Evolutionary conservation across 2,329 filamentous ascomycete genomes (phyloP).

Genomic region (Zymoseptoria tritici): DNA sequence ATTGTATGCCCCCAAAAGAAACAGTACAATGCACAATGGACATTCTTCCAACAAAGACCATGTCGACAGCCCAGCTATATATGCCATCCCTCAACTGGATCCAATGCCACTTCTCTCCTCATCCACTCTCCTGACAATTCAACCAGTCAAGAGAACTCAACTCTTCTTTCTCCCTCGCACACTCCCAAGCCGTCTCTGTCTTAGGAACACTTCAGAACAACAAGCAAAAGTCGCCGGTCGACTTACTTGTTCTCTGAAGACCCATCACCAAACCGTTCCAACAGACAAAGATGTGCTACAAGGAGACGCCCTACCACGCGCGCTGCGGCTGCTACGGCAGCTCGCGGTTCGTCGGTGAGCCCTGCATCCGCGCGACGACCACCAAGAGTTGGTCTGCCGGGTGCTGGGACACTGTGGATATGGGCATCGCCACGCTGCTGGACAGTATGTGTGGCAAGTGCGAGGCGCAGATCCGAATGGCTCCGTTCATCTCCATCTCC

Average conservation of each 20-base stretch:
- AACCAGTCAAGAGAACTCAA: neutral
- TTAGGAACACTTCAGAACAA: neutral
- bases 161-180: neutral
- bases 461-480: neutral
- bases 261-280: neutral
- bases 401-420: neutral
- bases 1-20: neutral
- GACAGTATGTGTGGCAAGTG: neutral
- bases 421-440: neutral
- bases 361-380: neutral
- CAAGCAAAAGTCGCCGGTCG: neutral
- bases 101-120: neutral
- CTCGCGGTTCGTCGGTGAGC: slow-evolving; percentile 1
- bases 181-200: neutral
- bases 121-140: neutral
- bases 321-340: slow-evolving; percentile 1
- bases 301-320: neutral
- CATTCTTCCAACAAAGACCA: neutral
- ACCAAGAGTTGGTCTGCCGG: neutral
- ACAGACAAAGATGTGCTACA: neutral
- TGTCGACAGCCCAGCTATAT: neutral
- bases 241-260: neutral
- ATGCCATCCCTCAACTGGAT: neutral
- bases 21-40: neutral
- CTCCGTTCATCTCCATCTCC: neutral